Conservation (phyloP, 805 yeast species). For the Kluyveromyces nonfermentans region DNA sequence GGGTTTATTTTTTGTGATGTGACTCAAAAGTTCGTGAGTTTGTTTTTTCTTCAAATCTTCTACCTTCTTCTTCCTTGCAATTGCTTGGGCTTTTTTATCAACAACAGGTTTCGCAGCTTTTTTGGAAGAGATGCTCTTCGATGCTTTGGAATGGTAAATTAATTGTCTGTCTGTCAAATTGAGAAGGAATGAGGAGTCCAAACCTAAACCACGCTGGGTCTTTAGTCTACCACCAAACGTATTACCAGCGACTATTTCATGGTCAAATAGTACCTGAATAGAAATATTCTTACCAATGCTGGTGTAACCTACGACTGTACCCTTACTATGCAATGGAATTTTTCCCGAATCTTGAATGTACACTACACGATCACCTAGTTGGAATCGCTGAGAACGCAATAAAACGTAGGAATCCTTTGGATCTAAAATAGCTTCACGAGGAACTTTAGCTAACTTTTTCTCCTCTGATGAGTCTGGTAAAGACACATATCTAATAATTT, state of each 20-base stretch:
- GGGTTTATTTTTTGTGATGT: slow-evolving; percentile 32
- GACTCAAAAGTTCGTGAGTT: slow-evolving; percentile 36
- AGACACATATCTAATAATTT: slow-evolving; percentile 38
- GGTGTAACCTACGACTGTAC: slow-evolving; percentile 78
- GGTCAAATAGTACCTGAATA: slow-evolving; percentile 76
- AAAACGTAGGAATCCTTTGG: slow-evolving; percentile 64
- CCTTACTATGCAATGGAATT: slow-evolving; percentile 78
- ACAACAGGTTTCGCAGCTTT: slow-evolving; percentile 18
- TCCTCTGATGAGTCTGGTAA: slow-evolving; percentile 38
- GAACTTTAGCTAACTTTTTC: slow-evolving; percentile 69
- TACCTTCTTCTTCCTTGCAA: slow-evolving; percentile 16
- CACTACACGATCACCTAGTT: slow-evolving; percentile 82
- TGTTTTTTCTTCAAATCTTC: slow-evolving; percentile 25
- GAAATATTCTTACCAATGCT: slow-evolving; percentile 45
- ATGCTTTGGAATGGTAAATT: slow-evolving; percentile 63
- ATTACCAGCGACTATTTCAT: slow-evolving; percentile 74
- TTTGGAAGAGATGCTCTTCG: slow-evolving; percentile 32
- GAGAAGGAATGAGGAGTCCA: slow-evolving; percentile 73
- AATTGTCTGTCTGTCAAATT: slow-evolving; percentile 70
- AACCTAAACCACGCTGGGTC: slow-evolving; percentile 73
- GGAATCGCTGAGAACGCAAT: slow-evolving; percentile 65
- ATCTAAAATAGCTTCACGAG: slow-evolving; percentile 70
- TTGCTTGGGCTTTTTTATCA: slow-evolving; percentile 7
- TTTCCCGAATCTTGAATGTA: slow-evolving; percentile 82
- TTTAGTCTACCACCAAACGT: slow-evolving; percentile 66